Evolutionary conservation across 257 asterid species (phyloP).

Genomic region (Solanum sejunctum): DNA sequence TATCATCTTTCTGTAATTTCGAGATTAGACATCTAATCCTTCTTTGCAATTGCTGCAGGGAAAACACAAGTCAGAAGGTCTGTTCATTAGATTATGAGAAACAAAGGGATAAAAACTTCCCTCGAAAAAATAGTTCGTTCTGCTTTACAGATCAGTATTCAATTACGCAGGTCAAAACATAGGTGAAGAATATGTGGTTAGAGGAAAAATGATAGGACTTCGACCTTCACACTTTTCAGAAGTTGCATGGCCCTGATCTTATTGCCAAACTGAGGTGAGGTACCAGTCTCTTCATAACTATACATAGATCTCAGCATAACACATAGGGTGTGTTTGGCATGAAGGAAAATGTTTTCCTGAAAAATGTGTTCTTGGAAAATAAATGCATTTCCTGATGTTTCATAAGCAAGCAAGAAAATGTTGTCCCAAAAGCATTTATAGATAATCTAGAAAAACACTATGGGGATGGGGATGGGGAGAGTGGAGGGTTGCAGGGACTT

Average conservation of each 20-base stretch:
- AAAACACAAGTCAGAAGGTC: background rate
- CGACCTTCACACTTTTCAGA: background rate
- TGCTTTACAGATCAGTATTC: conserved; percentile 7
- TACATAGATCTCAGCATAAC: background rate
- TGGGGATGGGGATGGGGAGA: too few relatives aligned
- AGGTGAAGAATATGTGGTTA: background rate
- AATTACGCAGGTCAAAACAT: background rate
- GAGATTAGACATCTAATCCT: background rate
- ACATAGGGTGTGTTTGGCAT: too few relatives aligned
- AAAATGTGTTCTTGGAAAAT: too few relatives aligned
- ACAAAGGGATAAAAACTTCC: conserved; percentile 5
- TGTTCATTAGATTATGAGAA: background rate
- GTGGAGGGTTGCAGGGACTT: too few relatives aligned
- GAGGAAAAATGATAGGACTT: background rate
- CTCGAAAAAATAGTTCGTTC: conserved; percentile 21
- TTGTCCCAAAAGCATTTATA: too few relatives aligned
- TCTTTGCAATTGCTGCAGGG: conserved; percentile 9
- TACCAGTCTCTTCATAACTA: background rate
- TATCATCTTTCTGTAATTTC: background rate
- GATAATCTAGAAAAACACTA: too few relatives aligned
- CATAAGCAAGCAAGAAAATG: too few relatives aligned
- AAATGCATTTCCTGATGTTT: too few relatives aligned
- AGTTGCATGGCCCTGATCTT: background rate
- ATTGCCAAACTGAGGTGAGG: background rate
- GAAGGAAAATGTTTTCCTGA: too few relatives aligned